These are phyloP conservation scores for Stipa capillata DNA, from an alignment of 176 grass and related monocot genomes.

Conservation along the genomic window DNA sequence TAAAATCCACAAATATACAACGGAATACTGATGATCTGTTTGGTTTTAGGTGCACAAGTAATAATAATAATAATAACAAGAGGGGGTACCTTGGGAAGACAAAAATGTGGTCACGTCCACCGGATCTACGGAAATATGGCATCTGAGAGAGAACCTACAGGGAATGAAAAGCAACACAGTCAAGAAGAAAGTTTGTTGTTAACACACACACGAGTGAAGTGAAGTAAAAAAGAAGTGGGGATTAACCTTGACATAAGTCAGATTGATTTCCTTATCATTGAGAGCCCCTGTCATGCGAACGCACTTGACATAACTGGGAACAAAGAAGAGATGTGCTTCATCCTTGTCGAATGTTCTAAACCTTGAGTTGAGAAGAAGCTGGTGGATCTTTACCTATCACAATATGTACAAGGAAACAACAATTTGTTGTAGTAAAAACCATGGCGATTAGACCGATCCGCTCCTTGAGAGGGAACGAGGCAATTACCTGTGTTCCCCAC, in stretches of 20 bases:
- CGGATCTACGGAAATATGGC: constrained; percentile 88
- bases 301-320: constrained; percentile 83
- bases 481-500: constrained; percentile 88
- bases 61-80: too few species aligned
- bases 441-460: too few species aligned
- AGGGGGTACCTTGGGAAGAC: constrained; percentile 85
- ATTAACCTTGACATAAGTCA: constrained; percentile 78
- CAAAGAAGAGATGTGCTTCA: constrained; percentile 78
- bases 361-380: constrained; percentile 75
- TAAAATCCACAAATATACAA: too few species aligned
- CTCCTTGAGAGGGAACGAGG: too few species aligned
- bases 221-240: not conserved
- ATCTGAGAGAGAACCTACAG: constrained; percentile 80
- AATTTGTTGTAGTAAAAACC: too few species aligned
- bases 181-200: not conserved
- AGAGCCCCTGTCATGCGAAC: constrained; percentile 62
- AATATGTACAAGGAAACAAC: too few species aligned
- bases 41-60: too few species aligned
- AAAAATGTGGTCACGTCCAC: constrained; percentile 91
- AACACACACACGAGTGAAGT: not conserved
- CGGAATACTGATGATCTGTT: too few species aligned
- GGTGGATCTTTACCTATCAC: constrained; percentile 88
- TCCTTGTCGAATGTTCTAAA: constrained; percentile 62
- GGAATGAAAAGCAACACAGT: not conserved
- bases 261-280: constrained; percentile 81